Base-by-base conservation (phyloP, 108 stramenopile genomes). In the Pseudonitzschia multiseries region DNA sequence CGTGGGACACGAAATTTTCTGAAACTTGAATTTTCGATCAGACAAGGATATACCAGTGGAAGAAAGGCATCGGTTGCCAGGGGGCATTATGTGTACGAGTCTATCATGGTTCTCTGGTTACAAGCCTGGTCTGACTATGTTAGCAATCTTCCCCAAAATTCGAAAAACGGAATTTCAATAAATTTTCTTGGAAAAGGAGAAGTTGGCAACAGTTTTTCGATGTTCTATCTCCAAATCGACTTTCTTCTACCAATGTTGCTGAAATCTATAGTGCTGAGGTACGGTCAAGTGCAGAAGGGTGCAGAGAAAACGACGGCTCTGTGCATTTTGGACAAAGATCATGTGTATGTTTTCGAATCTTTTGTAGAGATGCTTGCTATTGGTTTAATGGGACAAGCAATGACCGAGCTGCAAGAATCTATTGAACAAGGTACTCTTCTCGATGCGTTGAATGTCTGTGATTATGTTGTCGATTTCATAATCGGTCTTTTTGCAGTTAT, bases 201-300 rank as follows among this genome's bases (percentile, higher is more conserved):
- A 29, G 32, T 12, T 1, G 46, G 17, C 15, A 69, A 26, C 21
- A 36, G 21, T 71, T 81, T 67, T 83, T 77, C 53, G 57, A 20
- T 3, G 61, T 87, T 87, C 62, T 73, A 76, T 43, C 62, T 64
- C 26, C 81, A 92, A 57, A 70, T 89, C 68, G 79, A 91, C 42
- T 65, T 95, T 20, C 78, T 95, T 27, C 78, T 93, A 0, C 92
- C 94, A 0, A 57, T 95, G 41, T 85, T 87, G 79, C 69, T 91
- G 22, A 95, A 95, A 66, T 95, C 94, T 0, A 69, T 95, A 21
- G 75, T 63, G 4, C 54, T 93, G 42, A 73, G 92, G 36, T 90
- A 84, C 60, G 67, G 61, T 21, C 48, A 57, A 50, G 46, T 51
- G 26, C n/a, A 72, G 2, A 33, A 68, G 43, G 48, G 26, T 40